Base-by-base conservation (phyloP, 2,329 filamentous ascomycete species). In the Amauroascus verrucosus region DNA sequence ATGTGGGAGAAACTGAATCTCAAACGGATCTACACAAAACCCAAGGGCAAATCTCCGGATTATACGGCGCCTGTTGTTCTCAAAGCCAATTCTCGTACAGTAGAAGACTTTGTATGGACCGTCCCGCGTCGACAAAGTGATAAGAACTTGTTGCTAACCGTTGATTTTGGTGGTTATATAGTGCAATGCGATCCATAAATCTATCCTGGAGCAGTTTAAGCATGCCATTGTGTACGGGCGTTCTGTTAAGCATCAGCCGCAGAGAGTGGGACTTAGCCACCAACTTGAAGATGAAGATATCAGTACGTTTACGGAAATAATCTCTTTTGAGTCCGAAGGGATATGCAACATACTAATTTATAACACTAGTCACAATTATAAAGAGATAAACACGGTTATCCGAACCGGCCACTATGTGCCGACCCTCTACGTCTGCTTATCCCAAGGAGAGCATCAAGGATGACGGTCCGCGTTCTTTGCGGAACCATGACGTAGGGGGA, bases 1-100 rank as follows among this genome's bases (percentile, higher is more conserved):
- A 97, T 97, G 93, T 97, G 93, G 93, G 90, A 96, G 54, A 95
- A 95, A 72, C 80, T 98, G 63, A 88, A 86, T 65, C 78, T 98
- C 56, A 84, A 88, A 62, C 82, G 93, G 63, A 86, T 98, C 44
- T 98, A 98, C 75, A 98, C 93, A 54, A 98, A 98, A 75, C 93
- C 93, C 57, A 97, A 98, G 76, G 93, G 93, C 58, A 88, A 84
- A 69, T 78, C 88, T 71, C 93, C 93, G 14, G 93, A 98, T 71
- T 98, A 98, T 73, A 82, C 83, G 55, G 77, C 86, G 50, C 93
- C 93, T 48, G 93, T 98, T 35, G 93, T 98, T 63, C 76, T 98
- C 60, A 84, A 87, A 64, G 80, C 85, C 59, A 82, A 78, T 50
- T 84, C 83, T 61, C 94, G 86, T 70, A 97, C 90, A 1, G 83